These are phyloP conservation scores for Penicillium frequentans DNA, from an alignment of 2,329 filamentous ascomycete genomes.

Conservation along the genomic window DNA sequence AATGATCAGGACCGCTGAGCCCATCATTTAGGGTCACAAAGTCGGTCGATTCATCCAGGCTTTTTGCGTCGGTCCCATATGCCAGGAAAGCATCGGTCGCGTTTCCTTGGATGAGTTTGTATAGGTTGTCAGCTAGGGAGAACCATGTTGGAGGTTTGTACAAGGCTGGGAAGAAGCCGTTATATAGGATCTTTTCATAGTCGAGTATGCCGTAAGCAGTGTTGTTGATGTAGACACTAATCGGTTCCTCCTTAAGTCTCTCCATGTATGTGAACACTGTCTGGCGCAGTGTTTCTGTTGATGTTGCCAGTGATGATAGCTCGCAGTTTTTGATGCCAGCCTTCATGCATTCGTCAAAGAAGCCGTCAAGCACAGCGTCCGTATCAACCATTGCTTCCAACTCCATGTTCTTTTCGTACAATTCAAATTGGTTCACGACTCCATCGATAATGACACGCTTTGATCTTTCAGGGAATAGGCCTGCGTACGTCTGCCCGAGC, in stretches of 20 bases:
- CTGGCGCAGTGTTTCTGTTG: conserved; percentile 1
- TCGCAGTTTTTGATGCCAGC: neutral
- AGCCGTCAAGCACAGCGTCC: conserved; percentile 15
- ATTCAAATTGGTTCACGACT: conserved; percentile 27
- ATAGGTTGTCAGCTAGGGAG: conserved; percentile 1
- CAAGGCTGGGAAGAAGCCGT: conserved; percentile 21
- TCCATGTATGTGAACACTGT: conserved; percentile 2
- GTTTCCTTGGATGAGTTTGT: conserved; percentile 6
- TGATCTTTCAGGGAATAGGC: conserved; percentile 36
- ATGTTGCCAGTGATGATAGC: neutral
- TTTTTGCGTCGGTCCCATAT: neutral
- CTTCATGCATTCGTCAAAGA: conserved; percentile 10
- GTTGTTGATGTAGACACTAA: conserved; percentile 23
- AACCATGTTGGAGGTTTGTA: conserved; percentile 3
- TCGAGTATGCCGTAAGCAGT: conserved; percentile 17
- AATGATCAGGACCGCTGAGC: neutral
- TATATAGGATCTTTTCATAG: conserved; percentile 13
- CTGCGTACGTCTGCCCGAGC: conserved; percentile 44
- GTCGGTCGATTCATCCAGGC: neutral
- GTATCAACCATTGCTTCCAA: conserved; percentile 16
- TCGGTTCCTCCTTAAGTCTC: conserved; percentile 8
- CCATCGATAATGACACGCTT: conserved; percentile 24
- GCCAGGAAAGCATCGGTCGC: conserved; percentile 4
- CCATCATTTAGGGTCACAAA: conserved; percentile 8
- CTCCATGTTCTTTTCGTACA: conserved; percentile 20